Conservation (phyloP, 108 stramenopile genomes). For the Pseudonitzschia multiseries region DNA sequence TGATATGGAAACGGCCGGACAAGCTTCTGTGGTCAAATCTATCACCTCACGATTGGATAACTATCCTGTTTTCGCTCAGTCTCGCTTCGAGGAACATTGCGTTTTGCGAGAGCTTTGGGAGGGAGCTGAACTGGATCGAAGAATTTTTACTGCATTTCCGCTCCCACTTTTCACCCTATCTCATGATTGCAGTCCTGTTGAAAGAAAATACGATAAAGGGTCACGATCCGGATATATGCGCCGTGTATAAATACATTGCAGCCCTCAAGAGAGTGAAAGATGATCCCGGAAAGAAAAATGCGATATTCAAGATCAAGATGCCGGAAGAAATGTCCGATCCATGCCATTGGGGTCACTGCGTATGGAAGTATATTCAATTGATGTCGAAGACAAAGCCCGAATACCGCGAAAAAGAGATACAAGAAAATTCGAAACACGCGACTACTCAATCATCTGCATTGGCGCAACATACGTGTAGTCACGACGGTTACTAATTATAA, state of each 20-base stretch:
- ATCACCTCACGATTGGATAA: conserved; percentile 13
- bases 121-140: neutral
- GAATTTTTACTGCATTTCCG: neutral
- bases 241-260: too few relatives aligned
- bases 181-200: too few relatives aligned
- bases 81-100: neutral
- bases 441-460: too few relatives aligned
- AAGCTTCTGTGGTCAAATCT: neutral
- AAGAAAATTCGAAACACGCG: too few relatives aligned
- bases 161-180: neutral
- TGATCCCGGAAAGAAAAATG: neutral
- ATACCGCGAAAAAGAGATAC: too few relatives aligned
- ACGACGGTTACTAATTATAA: too few relatives aligned
- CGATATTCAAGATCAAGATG: conserved; percentile 6
- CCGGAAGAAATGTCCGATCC: conserved; percentile 1
- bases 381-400: too few relatives aligned
- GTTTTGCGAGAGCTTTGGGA: conserved; percentile 1
- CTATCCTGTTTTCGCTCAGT: neutral
- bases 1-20: neutral
- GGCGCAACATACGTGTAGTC: too few relatives aligned
- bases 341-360: neutral
- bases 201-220: too few relatives aligned
- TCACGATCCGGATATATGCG: too few relatives aligned
- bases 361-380: neutral
- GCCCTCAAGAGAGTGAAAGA: neutral